Base-by-base conservation (phyloP, 257 asterid species). In the Nicotiana tabacum region DNA sequence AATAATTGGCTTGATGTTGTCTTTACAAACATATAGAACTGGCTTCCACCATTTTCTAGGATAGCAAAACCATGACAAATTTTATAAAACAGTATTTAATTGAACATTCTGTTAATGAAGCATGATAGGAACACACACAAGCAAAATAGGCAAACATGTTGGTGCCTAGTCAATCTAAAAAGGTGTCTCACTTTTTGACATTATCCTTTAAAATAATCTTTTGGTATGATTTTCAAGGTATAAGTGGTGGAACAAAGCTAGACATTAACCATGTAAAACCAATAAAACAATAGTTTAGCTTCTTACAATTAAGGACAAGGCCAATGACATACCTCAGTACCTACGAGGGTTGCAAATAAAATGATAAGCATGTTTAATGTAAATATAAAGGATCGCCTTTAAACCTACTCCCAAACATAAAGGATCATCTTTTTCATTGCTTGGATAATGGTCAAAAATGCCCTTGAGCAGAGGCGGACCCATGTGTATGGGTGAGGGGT, bases 141-240 rank as follows among this genome's bases (percentile, higher is more conserved):
- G 79, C 67, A 79, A 66, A 65, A 78, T 56, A 37, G 51, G 53
- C 65, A 80, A 70, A 82, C 82, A 83, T 66, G 81, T 57, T 77
- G 53, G 70, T 86, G 81, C 82, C 79, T 83, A 62, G 80, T 78
- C 85, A 83, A 88, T 88, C 66, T 72, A 81, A 81, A 91, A 92
- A 88, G 89, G 85, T 43, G 43, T 66, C 81, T 55, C 39, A 85
- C 91, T 86, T 88, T 91, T 87, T 81, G 64, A 78, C 85, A 70
- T 81, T 29, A 4, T 29, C 55, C 77, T 64, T 64, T 76, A 29
- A 55, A 81, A 15, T 61, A 77, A 39, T 39, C 48, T 7, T 35
- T 39, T 39, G 48, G 48, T 39, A 39, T 39, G 48, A 39, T 39
- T 6, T 39, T 39, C 48, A 39, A 39, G 48, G 48, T 39, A 39